Evolutionary conservation across 768 basidiomycete species (phyloP).

Genomic region (Lactifluus rugatus): DNA sequence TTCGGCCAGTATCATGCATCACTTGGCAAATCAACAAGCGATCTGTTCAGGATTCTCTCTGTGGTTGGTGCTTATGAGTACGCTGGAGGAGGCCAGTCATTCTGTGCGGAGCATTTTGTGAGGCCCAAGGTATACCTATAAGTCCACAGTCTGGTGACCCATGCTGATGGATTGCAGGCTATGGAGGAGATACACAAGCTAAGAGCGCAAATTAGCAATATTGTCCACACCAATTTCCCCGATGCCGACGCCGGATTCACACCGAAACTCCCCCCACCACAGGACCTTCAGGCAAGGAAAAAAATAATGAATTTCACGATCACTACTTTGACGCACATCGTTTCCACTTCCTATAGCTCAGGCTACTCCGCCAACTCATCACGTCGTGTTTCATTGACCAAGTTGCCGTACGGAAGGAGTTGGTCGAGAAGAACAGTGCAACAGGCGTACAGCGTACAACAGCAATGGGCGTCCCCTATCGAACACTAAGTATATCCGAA

Average conservation of each 20-base stretch:
- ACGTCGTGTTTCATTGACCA: slow-evolving; percentile 92
- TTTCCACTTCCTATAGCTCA: slow-evolving; percentile 45
- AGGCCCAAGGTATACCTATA: slow-evolving; percentile 58
- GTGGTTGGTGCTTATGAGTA: slow-evolving; percentile 97
- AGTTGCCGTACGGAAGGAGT: slow-evolving; percentile 84
- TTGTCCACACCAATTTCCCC: slow-evolving; percentile 73
- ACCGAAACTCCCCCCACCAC: slow-evolving; percentile 66
- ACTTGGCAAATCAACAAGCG: slow-evolving; percentile 73
- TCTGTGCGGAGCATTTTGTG: slow-evolving; percentile 87
- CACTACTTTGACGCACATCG: slow-evolving; percentile 1
- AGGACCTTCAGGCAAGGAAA: slow-evolving; percentile 54
- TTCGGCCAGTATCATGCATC: slow-evolving; percentile 58
- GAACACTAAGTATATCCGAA: slow-evolving; percentile 66
- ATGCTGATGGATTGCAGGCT: slow-evolving; percentile 40
- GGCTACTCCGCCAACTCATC: slow-evolving; percentile 79
- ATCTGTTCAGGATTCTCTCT: slow-evolving; percentile 79
- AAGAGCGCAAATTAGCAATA: slow-evolving; percentile 76
- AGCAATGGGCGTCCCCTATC: slow-evolving; percentile 74
- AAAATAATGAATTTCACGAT: neutral
- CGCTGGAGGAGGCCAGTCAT: slow-evolving; percentile 66
- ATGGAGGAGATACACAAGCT: slow-evolving; percentile 99
- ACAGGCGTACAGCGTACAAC: slow-evolving; percentile 63
- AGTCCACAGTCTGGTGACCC: neutral
- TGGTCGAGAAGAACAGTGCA: slow-evolving; percentile 47
- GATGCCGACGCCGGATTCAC: slow-evolving; percentile 49